A percentile compares a stretch with the other conserved stretches of the same genome.
These are phyloP conservation scores for Trichoderma oligosporum DNA, from an alignment of 2,329 filamentous ascomycete genomes.

Conservation along the genomic window DNA sequence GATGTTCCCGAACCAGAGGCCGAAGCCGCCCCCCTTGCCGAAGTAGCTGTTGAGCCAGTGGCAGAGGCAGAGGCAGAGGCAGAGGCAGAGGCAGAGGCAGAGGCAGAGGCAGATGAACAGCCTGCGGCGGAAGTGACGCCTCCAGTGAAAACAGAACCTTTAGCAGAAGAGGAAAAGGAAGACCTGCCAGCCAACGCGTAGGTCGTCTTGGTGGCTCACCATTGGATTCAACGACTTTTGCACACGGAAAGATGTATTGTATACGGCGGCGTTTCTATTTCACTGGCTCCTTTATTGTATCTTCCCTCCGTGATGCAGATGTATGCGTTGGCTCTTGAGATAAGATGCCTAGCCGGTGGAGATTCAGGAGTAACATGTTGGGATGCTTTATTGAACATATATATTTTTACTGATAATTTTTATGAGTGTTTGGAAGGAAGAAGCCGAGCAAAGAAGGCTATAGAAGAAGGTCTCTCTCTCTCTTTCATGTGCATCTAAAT, in stretches of 20 bases:
- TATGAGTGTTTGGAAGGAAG: too few species aligned
- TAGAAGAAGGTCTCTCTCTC: too few species aligned
- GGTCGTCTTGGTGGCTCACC: slow-evolving; percentile 18
- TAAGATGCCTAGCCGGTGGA: neutral
- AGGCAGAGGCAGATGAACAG: neutral
- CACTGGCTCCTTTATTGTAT: neutral
- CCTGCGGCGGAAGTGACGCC: neutral
- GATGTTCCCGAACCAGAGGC: neutral
- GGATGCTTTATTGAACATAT: too few species aligned
- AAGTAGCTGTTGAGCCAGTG: neutral
- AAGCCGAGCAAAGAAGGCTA: too few species aligned
- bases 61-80: neutral
- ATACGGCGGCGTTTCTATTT: slow-evolving; percentile 2
- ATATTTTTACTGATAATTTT: too few species aligned
- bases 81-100: neutral
- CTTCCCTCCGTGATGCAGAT: neutral
- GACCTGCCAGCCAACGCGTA: slow-evolving; percentile 21
- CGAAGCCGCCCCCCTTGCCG: slow-evolving; percentile 1
- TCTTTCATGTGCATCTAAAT: neutral
- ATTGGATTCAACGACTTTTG: neutral
- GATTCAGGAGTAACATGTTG: neutral
- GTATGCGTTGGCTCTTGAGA: neutral
- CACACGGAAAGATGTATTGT: neutral
- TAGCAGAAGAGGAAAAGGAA: slow-evolving; percentile 12
- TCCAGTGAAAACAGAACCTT: neutral